Percentiles rank a stretch among this genome's conserved stretches.
Evolutionary conservation across 176 grass and related monocot species (phyloP).

Genomic region (Oryza glumipatula): DNA sequence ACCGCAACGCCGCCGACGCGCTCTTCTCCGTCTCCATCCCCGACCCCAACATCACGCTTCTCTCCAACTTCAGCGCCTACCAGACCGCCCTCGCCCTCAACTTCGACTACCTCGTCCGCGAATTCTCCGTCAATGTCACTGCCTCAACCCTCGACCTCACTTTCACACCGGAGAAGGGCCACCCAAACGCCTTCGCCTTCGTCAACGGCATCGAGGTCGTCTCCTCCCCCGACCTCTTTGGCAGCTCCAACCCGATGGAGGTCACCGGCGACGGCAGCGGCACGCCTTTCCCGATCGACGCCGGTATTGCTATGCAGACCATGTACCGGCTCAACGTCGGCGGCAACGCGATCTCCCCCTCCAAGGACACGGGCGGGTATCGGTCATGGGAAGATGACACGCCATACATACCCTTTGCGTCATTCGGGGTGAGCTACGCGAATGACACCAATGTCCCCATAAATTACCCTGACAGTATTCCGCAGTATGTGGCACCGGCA

Average conservation of each 20-base stretch:
- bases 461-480: constrained; percentile 40
- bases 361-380: constrained; percentile 64
- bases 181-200: constrained; percentile 74
- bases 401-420: constrained; percentile 60
- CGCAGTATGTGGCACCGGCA: constrained; percentile 61
- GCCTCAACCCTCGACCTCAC: constrained; percentile 67
- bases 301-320: constrained; percentile 58
- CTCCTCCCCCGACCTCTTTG: constrained; percentile 72
- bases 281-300: constrained; percentile 37
- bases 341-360: constrained; percentile 65
- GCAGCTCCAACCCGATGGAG: background rate
- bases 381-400: constrained; percentile 78
- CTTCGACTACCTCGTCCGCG: constrained; percentile 53
- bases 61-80: constrained; percentile 83
- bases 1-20: constrained; percentile 55
- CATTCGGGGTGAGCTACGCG: constrained; percentile 55
- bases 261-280: constrained; percentile 43
- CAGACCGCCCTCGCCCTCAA: constrained; percentile 61
- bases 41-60: constrained; percentile 49
- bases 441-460: constrained; percentile 73
- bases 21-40: constrained; percentile 74
- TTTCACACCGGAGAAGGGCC: constrained; percentile 70
- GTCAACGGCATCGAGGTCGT: constrained; percentile 95
- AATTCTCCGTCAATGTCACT: constrained; percentile 84
- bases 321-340: constrained; percentile 91